phyloP scores from a whole-genome alignment of 1,139 yeast species.

The Suhomyces coccinellae region DNA sequence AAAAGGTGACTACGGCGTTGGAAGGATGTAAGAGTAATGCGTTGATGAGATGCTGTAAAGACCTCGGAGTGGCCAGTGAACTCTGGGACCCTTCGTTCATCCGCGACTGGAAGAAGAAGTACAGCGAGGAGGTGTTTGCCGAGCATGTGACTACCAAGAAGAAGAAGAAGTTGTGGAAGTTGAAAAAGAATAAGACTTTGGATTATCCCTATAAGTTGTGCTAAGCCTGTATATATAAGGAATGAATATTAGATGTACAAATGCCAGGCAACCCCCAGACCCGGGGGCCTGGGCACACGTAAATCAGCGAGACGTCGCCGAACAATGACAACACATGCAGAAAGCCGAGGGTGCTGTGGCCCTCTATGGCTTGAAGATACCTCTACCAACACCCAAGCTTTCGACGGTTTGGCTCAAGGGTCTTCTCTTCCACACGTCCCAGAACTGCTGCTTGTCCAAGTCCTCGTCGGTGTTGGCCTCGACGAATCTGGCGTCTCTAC shows the following conservation, averaged over 20 bases:
- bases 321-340: slow-evolving; percentile 5
- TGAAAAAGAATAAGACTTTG: slow-evolving; percentile 69
- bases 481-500: slow-evolving; percentile 37
- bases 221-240: slow-evolving; percentile 11
- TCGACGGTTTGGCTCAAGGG: slow-evolving; percentile 80
- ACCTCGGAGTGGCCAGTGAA: slow-evolving; percentile 93
- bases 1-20: slow-evolving; percentile 90
- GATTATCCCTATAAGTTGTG: slow-evolving; percentile 74
- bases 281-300: neutral
- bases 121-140: slow-evolving; percentile 82
- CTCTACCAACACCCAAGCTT: slow-evolving; percentile 70
- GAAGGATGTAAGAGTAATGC: slow-evolving; percentile 98
- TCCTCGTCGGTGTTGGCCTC: slow-evolving; percentile 38
- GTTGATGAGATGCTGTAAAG: slow-evolving; percentile 96
- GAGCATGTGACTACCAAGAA: slow-evolving; percentile 80
- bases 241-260: slow-evolving; percentile 11
- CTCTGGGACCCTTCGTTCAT: slow-evolving; percentile 96
- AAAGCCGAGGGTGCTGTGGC: neutral
- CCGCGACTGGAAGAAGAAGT: slow-evolving; percentile 68
- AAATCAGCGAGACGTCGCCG: neutral
- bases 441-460: slow-evolving; percentile 62
- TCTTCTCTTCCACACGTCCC: slow-evolving; percentile 81
- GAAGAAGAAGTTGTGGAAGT: slow-evolving; percentile 88
- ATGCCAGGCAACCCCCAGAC: slow-evolving; percentile 5
- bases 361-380: slow-evolving; percentile 35